These are phyloP conservation scores for Filobasidium uniguttulatum DNA, from an alignment of 1,284 basidiomycete genomes.

Conservation along the genomic window DNA sequence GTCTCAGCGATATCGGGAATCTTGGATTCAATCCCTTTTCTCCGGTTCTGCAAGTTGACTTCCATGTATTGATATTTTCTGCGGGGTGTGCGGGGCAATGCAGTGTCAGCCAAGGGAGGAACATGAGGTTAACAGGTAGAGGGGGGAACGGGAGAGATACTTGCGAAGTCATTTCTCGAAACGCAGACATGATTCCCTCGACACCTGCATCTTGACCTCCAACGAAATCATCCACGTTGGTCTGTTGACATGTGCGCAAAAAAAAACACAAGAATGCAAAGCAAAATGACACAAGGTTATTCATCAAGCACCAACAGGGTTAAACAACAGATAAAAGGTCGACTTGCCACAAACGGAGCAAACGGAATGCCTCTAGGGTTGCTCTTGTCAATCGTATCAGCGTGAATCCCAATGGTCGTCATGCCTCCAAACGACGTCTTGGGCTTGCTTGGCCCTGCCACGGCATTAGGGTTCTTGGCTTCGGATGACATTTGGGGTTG, in stretches of 20 bases:
- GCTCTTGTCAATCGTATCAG: slow-evolving; percentile 36
- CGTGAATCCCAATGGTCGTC: slow-evolving; percentile 10
- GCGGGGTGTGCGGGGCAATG: slow-evolving; percentile 18
- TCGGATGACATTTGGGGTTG: no score
- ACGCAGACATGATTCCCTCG: slow-evolving; percentile 62
- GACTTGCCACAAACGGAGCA: slow-evolving; percentile 82
- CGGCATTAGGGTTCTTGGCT: not conserved
- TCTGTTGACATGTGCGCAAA: no score
- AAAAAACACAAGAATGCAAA: slow-evolving; percentile 4
- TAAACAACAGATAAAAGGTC: not conserved
- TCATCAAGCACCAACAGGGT: not conserved
- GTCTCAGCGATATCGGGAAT: slow-evolving; percentile 95
- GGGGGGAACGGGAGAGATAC: slow-evolving; percentile 22
- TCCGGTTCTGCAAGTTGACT: slow-evolving; percentile 63
- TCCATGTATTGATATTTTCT: slow-evolving; percentile 99
- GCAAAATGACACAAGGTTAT: not conserved
- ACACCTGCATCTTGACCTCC: slow-evolving; percentile 66
- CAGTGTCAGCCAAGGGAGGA: slow-evolving; percentile 10
- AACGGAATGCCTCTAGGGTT: slow-evolving; percentile 87
- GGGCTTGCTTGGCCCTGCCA: not conserved
- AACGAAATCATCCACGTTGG: slow-evolving; percentile 74
- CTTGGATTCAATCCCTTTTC: slow-evolving; percentile 73
- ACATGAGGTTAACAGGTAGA: not conserved
- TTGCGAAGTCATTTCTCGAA: slow-evolving; percentile 87
- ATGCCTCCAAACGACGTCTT: slow-evolving; percentile 10